Conservation (phyloP, 1,284 basidiomycete genomes). For the Termitomyces sp. region DNA sequence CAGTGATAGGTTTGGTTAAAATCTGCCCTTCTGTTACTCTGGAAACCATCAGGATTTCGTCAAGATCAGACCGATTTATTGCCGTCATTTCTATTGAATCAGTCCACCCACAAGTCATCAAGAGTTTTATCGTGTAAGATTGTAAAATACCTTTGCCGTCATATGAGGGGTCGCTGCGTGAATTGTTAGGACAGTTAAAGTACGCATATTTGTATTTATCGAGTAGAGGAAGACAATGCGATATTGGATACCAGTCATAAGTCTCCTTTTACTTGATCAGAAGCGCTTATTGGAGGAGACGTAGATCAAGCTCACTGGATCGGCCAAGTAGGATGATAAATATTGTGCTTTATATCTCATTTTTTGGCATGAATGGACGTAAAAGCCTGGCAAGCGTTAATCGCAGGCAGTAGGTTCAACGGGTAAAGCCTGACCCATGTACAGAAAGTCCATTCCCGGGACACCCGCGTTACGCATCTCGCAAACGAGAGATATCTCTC, state of each 20-base stretch:
- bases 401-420: background rate
- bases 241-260: conserved; percentile 70
- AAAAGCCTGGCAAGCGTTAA: conserved; percentile 60
- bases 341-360: conserved; percentile 98
- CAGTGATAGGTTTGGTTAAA: conserved; percentile 11
- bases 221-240: conserved; percentile 54
- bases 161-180: conserved; percentile 27
- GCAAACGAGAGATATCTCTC: conserved; percentile 67
- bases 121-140: background rate
- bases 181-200: conserved; percentile 62
- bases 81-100: background rate
- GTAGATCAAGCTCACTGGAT: conserved; percentile 57
- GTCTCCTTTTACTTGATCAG: conserved; percentile 55
- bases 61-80: conserved; percentile 8
- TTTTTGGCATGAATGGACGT: conserved; percentile 88
- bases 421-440: conserved; percentile 65
- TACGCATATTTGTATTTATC: conserved; percentile 64
- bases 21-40: conserved; percentile 10
- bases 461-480: conserved; percentile 75
- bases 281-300: background rate
- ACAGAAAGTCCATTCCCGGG: conserved; percentile 58
- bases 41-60: conserved; percentile 17
- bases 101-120: background rate
- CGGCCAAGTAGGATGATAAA: conserved; percentile 80
- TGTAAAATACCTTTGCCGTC: conserved; percentile 9